Conservation (phyloP, 1,284 basidiomycete species). For the Trametes hirsuta region DNA sequence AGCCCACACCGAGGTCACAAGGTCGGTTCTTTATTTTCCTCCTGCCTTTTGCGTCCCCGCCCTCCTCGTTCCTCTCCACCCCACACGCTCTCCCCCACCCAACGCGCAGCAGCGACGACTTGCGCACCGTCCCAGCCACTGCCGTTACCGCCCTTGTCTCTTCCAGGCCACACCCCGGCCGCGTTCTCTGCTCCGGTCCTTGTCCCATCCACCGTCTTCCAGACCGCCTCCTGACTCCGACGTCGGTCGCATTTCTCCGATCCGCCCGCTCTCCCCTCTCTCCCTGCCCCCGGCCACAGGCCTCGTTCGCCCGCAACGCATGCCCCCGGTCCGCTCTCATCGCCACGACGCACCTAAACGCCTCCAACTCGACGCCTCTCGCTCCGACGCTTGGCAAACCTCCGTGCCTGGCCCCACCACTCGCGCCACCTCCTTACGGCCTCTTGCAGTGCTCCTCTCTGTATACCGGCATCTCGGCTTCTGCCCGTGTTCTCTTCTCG, state of each 20-base stretch:
- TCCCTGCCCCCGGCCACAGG: background rate
- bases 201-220: background rate
- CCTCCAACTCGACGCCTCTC: background rate
- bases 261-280: background rate
- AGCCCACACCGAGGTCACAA: conserved; percentile 4
- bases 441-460: background rate
- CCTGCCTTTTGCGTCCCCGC: background rate
- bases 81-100: background rate
- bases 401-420: background rate
- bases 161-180: background rate
- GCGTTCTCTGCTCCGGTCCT: background rate
- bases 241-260: conserved; percentile 5
- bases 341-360: background rate
- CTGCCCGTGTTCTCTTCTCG: background rate
- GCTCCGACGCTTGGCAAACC: too few relatives aligned
- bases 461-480: background rate
- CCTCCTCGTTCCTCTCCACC: background rate
- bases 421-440: too few relatives aligned
- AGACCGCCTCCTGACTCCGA: background rate
- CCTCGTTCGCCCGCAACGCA: background rate
- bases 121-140: background rate
- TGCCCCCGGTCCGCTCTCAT: background rate
- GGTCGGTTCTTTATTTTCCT: background rate
- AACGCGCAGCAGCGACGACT: background rate
- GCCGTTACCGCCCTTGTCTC: background rate